These are phyloP conservation scores for Neofusicoccum laricinum DNA, from an alignment of 2,329 filamentous ascomycete species.

Conservation along the genomic window DNA sequence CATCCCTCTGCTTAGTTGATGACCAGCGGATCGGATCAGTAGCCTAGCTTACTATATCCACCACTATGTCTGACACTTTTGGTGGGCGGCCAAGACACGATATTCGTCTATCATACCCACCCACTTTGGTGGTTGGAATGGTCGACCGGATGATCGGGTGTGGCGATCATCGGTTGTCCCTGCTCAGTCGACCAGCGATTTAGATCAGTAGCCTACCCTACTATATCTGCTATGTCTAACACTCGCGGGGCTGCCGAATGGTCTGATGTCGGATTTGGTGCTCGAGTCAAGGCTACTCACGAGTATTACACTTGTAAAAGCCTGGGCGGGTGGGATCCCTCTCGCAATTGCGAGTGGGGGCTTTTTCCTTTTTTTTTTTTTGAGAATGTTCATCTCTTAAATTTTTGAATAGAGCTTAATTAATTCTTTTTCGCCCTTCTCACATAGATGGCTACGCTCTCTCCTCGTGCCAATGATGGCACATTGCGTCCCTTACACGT, in stretches of 20 bases:
- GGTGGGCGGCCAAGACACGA: not conserved
- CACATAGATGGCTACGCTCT: slow-evolving; percentile 3
- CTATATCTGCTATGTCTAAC: too few species aligned
- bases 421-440: not conserved
- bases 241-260: too few species aligned
- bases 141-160: not conserved
- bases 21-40: not conserved
- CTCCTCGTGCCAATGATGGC: too few species aligned
- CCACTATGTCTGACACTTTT: too few species aligned
- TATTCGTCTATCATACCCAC: not conserved
- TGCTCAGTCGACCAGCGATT: not conserved
- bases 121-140: not conserved
- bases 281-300: not conserved
- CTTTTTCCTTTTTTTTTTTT: not conserved
- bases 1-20: not conserved
- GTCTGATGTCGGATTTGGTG: too few species aligned
- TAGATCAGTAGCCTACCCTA: not conserved
- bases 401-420: not conserved
- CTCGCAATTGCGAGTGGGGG: not conserved
- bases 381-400: too few species aligned
- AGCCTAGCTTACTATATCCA: too few species aligned
- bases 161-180: too few species aligned
- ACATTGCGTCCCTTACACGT: not conserved
- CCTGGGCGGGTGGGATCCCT: not conserved
- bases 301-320: not conserved